These are phyloP conservation scores for Ulvella scutata DNA, from an alignment of 139 green algal genomes.

Conservation along the genomic window DNA sequence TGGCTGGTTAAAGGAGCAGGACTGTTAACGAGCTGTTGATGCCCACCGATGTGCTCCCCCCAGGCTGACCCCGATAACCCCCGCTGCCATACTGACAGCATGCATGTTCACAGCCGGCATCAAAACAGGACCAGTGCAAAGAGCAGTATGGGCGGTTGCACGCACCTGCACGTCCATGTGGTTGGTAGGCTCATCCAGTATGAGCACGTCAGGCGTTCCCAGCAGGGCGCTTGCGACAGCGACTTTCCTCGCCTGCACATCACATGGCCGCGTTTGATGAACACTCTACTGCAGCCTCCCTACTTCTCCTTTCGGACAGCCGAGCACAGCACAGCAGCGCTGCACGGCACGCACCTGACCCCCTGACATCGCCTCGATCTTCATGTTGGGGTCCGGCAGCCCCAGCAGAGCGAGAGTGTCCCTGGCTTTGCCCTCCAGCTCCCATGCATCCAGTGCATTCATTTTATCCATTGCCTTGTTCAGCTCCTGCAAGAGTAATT, in stretches of 20 bases:
- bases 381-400: constrained; percentile 16
- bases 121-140: no score
- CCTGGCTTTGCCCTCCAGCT: constrained; percentile 32
- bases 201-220: constrained; percentile 48
- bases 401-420: constrained; percentile 29
- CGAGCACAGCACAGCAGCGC: not conserved
- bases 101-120: no score
- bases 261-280: constrained; percentile 25
- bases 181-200: constrained; percentile 67
- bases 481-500: constrained; percentile 26
- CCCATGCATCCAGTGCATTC: constrained; percentile 39
- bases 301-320: not conserved
- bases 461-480: constrained; percentile 42
- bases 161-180: constrained; percentile 36
- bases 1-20: no score
- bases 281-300: not conserved
- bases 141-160: no score
- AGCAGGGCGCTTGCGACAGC: constrained; percentile 53
- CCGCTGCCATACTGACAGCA: no score
- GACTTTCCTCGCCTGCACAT: constrained; percentile 49
- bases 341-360: not conserved
- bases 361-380: constrained; percentile 9
- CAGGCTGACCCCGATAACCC: no score
- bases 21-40: no score
- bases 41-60: no score